Base-by-base conservation (phyloP, 2,329 filamentous ascomycete genomes). In the Knufia fluminis region DNA sequence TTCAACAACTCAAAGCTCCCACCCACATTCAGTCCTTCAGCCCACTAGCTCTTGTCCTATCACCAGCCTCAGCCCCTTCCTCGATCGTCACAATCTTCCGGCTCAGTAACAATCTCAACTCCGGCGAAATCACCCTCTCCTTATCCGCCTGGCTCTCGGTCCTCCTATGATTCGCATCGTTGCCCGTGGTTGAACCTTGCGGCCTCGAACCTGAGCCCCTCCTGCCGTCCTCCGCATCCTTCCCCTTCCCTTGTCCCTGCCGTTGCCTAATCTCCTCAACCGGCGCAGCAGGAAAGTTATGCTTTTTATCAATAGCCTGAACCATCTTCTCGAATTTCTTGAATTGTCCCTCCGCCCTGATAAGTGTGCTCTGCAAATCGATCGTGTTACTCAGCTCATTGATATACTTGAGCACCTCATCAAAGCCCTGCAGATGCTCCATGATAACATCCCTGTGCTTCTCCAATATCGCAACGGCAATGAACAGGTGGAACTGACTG, bases 381-480 rank as follows among this genome's bases (percentile, higher is more conserved):
- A 98, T 97, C 1, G 85, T 94, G 56, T 85, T 85, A 3, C 88
- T 94, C 1, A 98, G 78, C 64, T 98, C 92, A 63, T 98, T 98
- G 60, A 98, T 77, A 63, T 97, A 98, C 73, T 98, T 98, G 23
- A 98, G 71, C 26, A 98, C 88, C 67, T 98, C 94, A 57, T 98
- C 92, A 68, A 98, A 98, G 59, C 91, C 86, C 63, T 88, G 79
- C 22, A 98, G 71, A 67, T 98, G 92, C 49, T 85, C 80, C 83
- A 98, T 94, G 54, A 98, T 97, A 10, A 97, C 85, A 62, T 91
- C 85, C n/a, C 91, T 75, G 61, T 97, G 92, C 69, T 94, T 95
- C 67, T 98, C 92, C 20, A 98, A 68, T 33, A 98, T 95, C 0
- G 92, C 91, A 36, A 98, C 70, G 0, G 94, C 92, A 54, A 98